Base-by-base conservation (phyloP, 257 asterid genomes). In the Plantago major region DNA sequence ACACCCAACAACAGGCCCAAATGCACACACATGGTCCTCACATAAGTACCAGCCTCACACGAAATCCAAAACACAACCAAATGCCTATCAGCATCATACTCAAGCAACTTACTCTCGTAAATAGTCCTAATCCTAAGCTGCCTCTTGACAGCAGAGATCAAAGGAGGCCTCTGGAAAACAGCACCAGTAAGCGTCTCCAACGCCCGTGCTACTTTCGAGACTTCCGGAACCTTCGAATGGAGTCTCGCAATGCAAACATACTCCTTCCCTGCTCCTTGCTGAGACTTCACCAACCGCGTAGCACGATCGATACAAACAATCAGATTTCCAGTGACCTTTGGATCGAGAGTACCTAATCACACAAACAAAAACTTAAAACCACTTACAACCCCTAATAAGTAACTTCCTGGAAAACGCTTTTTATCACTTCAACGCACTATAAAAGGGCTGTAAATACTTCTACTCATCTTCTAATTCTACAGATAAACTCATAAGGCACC, bases 201-300 rank as follows among this genome's bases (percentile, higher is more conserved):
- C 3, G 98, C 98, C 63, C 96, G 61, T 4, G 88, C 89, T 10
- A 90, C 98, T 46, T 81, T 85, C 0, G 94, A 53, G 26, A 84
- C 89, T 5, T 88, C 98, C 6, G 89, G 81, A 16, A 88, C 95
- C 33, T 79, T 78, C 4, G 98, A 88, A 62, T 90, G 98, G 70
- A 90, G 22, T 40, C 98, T 68, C 7, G 98, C 96, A 0, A 90
- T 68, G 73, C 98, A 88, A 7, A 90, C 96, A 57, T 88, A 90
- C 78, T 90, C 98, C 18, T 90, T 90, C 42, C 98, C 98, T 5
- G 98, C 98, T 0, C 98, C 98, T 71, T 90, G 98, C 80, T 88
- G 98, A 44, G 95, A 85, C 42, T 90, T 90, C 65, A 90, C 98
- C 73, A 90, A 76, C 19, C 98, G 89, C 9, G 98, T 90, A 3